phyloP scores from a whole-genome alignment of 1,139 yeast species.

The Yamadazyma triangularis region DNA sequence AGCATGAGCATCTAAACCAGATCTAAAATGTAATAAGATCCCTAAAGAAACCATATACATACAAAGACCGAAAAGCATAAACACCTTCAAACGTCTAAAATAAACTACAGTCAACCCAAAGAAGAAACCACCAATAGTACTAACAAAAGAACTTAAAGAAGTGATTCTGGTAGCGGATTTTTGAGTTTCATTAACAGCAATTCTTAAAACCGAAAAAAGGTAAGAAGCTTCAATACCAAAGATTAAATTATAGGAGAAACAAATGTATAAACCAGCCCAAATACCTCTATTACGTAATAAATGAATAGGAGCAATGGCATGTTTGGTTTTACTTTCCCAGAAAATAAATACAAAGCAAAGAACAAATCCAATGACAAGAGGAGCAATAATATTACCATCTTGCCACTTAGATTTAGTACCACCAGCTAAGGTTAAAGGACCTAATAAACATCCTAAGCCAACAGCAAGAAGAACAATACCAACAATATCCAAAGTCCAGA shows the following conservation, averaged over 20 bases:
- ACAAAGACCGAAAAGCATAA: slow-evolving; percentile 29
- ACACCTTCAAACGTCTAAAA: slow-evolving; percentile 26
- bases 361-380: slow-evolving; percentile 34
- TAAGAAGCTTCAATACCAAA: slow-evolving; percentile 27
- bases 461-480: slow-evolving; percentile 28
- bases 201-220: slow-evolving; percentile 31
- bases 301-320: slow-evolving; percentile 29
- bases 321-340: slow-evolving; percentile 30
- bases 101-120: slow-evolving; percentile 29
- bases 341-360: slow-evolving; percentile 26
- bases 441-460: slow-evolving; percentile 32
- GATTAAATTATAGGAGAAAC: slow-evolving; percentile 27
- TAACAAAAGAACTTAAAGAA: slow-evolving; percentile 28
- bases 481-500: slow-evolving; percentile 33
- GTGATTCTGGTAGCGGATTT: slow-evolving; percentile 35
- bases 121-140: slow-evolving; percentile 28
- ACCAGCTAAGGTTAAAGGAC: slow-evolving; percentile 38
- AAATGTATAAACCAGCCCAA: slow-evolving; percentile 26
- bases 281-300: slow-evolving; percentile 35
- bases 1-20: slow-evolving; percentile 20
- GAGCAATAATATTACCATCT: slow-evolving; percentile 28
- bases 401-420: slow-evolving; percentile 27
- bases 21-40: slow-evolving; percentile 29
- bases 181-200: slow-evolving; percentile 27
- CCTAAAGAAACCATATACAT: slow-evolving; percentile 37